Base-by-base conservation (phyloP, 2,329 filamentous ascomycete genomes). In the Paecilomyces sp. region DNA sequence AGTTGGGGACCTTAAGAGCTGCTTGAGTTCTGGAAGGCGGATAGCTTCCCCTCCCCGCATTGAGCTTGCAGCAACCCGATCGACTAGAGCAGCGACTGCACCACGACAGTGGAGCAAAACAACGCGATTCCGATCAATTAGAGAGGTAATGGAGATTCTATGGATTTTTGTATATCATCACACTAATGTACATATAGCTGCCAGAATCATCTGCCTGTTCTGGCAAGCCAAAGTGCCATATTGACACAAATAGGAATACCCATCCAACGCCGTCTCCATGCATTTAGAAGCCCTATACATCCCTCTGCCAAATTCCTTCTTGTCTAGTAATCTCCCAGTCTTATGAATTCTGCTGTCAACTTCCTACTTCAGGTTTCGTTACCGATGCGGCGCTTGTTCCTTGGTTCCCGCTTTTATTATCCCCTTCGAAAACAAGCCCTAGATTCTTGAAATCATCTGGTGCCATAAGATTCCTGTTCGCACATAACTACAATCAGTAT, bases 381-480 rank as follows among this genome's bases (percentile, higher is more conserved):
- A 2, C 11, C 9, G 24, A 53, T 25, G 24, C 22, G 13, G 4
- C 51, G 13, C 3, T 30, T 30, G 51, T 30, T 53, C 51, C 51
- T 24, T 53, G 11, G 11, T 25, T 3, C 28, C 11, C 9, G 13
- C 53, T n/a, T n/a, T 52, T 31, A 51, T 54, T 22, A 59, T 36
- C 50, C 57, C 54, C 74, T 53, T 85, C 81, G 61, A 83, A 80
- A 5, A 80, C 78, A 67, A 96, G 94, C 0, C 94, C 94, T 50
- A 99, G 80, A 71, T 99, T 99, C 75, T 90, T 91, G 76, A 97
- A 94, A 61, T 96, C 90, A 71, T 99, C 94, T 66, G 85, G 91
- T 7, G 92, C 92, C 94, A 99, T 99, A 33, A 99, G 80, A 71
- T 97, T 97, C 66, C 92, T 92, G 67, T 31, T 36, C 9, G 52